phyloP scores from a whole-genome alignment of 495 filamentous ascomycete genomes.

The Staphylotrichum longicolle region DNA sequence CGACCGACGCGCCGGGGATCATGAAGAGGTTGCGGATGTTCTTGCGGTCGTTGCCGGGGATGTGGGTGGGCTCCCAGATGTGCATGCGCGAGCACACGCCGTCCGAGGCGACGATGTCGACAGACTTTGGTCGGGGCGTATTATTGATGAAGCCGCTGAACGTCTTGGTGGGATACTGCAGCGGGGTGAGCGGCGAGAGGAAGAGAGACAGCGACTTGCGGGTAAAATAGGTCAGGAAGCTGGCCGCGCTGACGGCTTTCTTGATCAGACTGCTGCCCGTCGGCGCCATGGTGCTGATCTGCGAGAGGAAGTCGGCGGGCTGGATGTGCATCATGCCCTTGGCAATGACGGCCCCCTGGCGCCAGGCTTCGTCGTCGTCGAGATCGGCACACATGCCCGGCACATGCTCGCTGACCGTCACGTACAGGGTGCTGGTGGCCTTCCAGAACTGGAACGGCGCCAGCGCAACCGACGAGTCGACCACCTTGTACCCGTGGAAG shows the following conservation, averaged over 20 bases:
- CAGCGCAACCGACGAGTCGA: slow-evolving; percentile 59
- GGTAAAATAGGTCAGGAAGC: slow-evolving; percentile 58
- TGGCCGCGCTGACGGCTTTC: slow-evolving; percentile 44
- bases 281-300: slow-evolving; percentile 55
- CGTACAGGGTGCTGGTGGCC: slow-evolving; percentile 62
- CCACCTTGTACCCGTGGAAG: slow-evolving; percentile 61
- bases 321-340: slow-evolving; percentile 60
- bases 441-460: slow-evolving; percentile 55
- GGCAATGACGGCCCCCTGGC: slow-evolving; percentile 47
- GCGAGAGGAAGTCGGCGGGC: slow-evolving; percentile 53
- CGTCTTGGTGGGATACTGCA: slow-evolving; percentile 53
- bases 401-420: slow-evolving; percentile 47
- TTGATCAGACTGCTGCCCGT: slow-evolving; percentile 47
- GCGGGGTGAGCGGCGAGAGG: slow-evolving; percentile 52
- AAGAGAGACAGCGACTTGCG: slow-evolving; percentile 54
- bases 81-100: slow-evolving; percentile 53
- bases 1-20: slow-evolving; percentile 61
- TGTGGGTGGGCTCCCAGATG: slow-evolving; percentile 52
- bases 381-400: slow-evolving; percentile 31
- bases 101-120: slow-evolving; percentile 48
- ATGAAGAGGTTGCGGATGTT: slow-evolving; percentile 53
- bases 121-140: slow-evolving; percentile 41
- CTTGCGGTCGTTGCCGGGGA: slow-evolving; percentile 29
- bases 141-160: slow-evolving; percentile 51
- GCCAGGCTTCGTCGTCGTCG: slow-evolving; percentile 41